Percentiles rank a stretch among this genome's conserved stretches.
These are phyloP conservation scores for Fonsecaea nubica DNA, from an alignment of 2,329 filamentous ascomycete species.

Conservation along the genomic window DNA sequence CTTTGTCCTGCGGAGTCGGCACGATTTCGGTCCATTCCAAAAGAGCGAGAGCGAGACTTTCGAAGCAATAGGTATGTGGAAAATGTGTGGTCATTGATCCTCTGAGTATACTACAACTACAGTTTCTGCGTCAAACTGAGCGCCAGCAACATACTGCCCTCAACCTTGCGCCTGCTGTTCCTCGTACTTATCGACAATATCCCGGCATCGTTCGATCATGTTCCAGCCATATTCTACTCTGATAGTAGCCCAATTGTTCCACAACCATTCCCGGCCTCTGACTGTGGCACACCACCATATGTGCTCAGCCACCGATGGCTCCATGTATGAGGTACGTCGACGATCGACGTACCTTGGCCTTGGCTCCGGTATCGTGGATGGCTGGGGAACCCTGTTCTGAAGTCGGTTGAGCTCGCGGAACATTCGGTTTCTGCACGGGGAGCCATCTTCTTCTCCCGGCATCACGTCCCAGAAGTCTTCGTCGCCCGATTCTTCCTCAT, in stretches of 20 bases:
- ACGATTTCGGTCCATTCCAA: conserved; percentile 5
- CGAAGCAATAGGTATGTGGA: conserved; percentile 10
- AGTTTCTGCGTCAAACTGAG: not conserved
- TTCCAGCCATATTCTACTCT: not conserved
- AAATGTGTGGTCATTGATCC: not conserved
- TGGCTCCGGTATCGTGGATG: not conserved
- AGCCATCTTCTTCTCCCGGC: not conserved
- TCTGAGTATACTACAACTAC: not conserved
- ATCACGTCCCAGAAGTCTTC: not conserved
- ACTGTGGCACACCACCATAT: not conserved
- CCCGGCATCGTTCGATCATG: not conserved
- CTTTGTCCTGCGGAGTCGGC: conserved; percentile 1
- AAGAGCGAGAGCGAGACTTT: conserved; percentile 4
- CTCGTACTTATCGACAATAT: not conserved
- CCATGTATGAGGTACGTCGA: not conserved
- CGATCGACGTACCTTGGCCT: not conserved
- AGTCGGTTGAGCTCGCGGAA: conserved; percentile 1
- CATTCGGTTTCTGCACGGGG: not conserved
- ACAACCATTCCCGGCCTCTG: not conserved
- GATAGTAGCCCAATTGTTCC: not conserved
- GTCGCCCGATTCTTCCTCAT: not conserved
- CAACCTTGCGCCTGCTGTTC: not conserved
- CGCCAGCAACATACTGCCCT: not conserved
- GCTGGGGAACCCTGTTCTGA: not conserved
- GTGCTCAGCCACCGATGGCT: not conserved